Percentiles rank a stretch among this genome's conserved stretches.
These are phyloP conservation scores for Vaccinium vitisidaea DNA, from an alignment of 148 eudicot genomes.

Conservation along the genomic window DNA sequence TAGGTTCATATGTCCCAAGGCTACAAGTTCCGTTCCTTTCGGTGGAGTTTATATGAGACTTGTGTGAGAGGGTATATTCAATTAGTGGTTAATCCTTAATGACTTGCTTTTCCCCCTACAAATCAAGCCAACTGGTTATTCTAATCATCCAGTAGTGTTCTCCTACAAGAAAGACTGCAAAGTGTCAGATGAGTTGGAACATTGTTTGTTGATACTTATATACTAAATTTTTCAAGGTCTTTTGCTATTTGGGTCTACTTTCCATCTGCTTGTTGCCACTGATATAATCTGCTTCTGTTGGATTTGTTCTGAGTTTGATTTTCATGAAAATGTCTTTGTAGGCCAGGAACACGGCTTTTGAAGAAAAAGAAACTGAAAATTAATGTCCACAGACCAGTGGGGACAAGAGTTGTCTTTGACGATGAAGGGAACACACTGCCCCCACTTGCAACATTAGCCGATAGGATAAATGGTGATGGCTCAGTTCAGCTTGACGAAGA, in stretches of 20 bases:
- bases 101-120: neutral
- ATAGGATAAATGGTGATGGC: slow-evolving; percentile 26
- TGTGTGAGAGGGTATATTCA: neutral
- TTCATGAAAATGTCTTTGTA: slow-evolving; percentile 27
- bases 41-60: neutral
- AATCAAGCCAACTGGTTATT: neutral
- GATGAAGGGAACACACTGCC: slow-evolving; percentile 73
- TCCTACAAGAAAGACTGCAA: neutral
- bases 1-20: slow-evolving; percentile 8
- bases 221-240: neutral
- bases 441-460: slow-evolving; percentile 79
- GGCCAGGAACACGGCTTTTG: slow-evolving; percentile 61
- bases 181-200: neutral
- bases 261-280: neutral
- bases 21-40: neutral
- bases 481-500: slow-evolving; percentile 46
- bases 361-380: slow-evolving; percentile 93
- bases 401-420: slow-evolving; percentile 81
- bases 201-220: neutral
- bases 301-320: neutral
- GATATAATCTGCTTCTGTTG: neutral
- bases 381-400: slow-evolving; percentile 79
- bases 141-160: neutral
- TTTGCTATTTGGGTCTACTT: neutral
- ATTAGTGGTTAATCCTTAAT: neutral